Percentiles rank a stretch among this genome's conserved stretches.
These are phyloP conservation scores for Mariannaea elegans DNA, from an alignment of 2,329 filamentous ascomycete genomes.

Conservation along the genomic window DNA sequence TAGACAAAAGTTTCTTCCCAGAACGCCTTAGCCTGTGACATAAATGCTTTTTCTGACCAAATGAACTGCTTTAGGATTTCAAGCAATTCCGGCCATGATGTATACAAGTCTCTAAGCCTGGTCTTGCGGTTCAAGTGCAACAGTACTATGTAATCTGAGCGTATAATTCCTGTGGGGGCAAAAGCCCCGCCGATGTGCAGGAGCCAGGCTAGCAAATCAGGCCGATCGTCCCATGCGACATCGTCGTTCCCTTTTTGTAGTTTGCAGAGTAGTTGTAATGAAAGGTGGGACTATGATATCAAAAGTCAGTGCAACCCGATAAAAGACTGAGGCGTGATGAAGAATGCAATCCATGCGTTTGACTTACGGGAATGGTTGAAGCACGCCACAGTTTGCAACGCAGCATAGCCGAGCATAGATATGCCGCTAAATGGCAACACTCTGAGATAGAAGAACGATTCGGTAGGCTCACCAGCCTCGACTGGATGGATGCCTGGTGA, in stretches of 20 bases:
- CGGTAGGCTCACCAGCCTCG: slow-evolving; percentile 43
- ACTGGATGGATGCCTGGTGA: slow-evolving; percentile 54
- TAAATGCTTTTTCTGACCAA: slow-evolving; percentile 52
- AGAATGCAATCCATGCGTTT: not conserved
- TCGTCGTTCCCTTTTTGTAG: slow-evolving; percentile 42
- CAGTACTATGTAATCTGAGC: slow-evolving; percentile 41
- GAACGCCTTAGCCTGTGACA: slow-evolving; percentile 40
- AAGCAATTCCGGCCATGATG: slow-evolving; percentile 45
- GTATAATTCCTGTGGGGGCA: slow-evolving; percentile 40
- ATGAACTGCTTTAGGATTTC: slow-evolving; percentile 46
- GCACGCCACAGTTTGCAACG: slow-evolving; percentile 52
- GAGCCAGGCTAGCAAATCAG: slow-evolving; percentile 48
- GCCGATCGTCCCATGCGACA: slow-evolving; percentile 43
- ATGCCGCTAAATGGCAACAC: slow-evolving; percentile 51
- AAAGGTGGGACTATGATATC: slow-evolving; percentile 40
- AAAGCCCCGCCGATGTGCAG: slow-evolving; percentile 50
- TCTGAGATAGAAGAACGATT: slow-evolving; percentile 36
- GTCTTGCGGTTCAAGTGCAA: slow-evolving; percentile 30
- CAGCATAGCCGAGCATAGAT: slow-evolving; percentile 51
- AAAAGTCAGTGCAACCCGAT: too few species aligned
- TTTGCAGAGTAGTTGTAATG: slow-evolving; percentile 43
- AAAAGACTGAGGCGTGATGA: not conserved
- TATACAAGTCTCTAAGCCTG: slow-evolving; percentile 28
- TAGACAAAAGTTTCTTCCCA: slow-evolving; percentile 39
- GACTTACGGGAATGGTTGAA: slow-evolving; percentile 50